phyloP scores from a whole-genome alignment of 23 red algal genomes.

The Cyanidium caldarium region DNA sequence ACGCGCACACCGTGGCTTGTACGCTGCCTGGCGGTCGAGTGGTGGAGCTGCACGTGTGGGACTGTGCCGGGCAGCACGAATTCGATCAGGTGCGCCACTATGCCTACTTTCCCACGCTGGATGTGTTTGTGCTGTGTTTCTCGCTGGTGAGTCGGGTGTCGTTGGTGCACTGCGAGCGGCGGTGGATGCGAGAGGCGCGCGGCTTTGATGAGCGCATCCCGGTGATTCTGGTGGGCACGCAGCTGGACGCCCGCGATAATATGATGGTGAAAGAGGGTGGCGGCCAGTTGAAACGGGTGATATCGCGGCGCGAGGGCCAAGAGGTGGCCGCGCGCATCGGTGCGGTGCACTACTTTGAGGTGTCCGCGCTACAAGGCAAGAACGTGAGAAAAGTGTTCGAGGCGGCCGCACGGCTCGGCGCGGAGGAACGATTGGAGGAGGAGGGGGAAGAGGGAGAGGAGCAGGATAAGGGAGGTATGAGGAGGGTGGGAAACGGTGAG shows the following conservation, averaged over 20 bases:
- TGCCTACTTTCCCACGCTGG: constrained; percentile 47
- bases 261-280: constrained; percentile 32
- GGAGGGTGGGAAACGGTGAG: no score
- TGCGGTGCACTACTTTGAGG: constrained; percentile 66
- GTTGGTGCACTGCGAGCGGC: constrained; percentile 58
- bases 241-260: constrained; percentile 73
- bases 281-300: neutral
- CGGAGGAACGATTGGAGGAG: no score
- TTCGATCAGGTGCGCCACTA: constrained; percentile 68
- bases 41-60: constrained; percentile 48
- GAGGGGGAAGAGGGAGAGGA: no score
- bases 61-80: constrained; percentile 91
- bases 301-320: constrained; percentile 32
- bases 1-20: constrained; percentile 73
- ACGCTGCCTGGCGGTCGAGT: constrained; percentile 42
- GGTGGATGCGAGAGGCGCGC: constrained; percentile 74
- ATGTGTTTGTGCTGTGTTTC: constrained; percentile 87
- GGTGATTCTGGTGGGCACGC: constrained; percentile 77
- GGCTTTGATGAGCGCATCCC: constrained; percentile 27
- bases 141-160: constrained; percentile 60
- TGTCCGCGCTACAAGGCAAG: constrained; percentile 54
- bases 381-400: constrained; percentile 81
- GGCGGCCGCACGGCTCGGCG: constrained; percentile 57
- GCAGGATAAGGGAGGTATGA: no score
- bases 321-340: constrained; percentile 52